phyloP scores from a whole-genome alignment of 108 stramenopile genomes.

The Nitzschia sp. region DNA sequence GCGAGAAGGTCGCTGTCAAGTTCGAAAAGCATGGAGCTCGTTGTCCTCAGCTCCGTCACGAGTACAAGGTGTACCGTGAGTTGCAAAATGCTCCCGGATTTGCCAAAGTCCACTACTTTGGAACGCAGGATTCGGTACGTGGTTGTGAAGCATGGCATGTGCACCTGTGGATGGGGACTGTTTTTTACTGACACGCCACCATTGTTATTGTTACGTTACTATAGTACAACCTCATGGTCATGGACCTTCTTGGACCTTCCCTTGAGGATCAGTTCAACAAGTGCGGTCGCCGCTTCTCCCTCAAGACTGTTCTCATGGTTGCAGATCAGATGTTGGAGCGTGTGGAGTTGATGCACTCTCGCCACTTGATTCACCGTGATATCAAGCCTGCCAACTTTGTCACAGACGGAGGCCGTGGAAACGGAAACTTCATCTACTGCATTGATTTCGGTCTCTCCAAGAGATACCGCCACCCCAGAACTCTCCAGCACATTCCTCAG shows the following conservation, averaged over 20 bases:
- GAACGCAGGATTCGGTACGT: slow-evolving; percentile 82
- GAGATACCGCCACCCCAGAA: slow-evolving; percentile 96
- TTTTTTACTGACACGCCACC: no score
- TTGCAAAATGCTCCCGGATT: slow-evolving; percentile 94
- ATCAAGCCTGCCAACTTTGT: slow-evolving; percentile 99
- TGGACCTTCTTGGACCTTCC: slow-evolving; percentile 97
- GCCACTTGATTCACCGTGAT: slow-evolving; percentile 95
- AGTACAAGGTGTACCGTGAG: slow-evolving; percentile 99
- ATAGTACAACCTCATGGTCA: slow-evolving; percentile 97
- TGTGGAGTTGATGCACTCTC: slow-evolving; percentile 96
- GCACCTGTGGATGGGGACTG: no score
- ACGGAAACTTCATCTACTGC: slow-evolving; percentile 91
- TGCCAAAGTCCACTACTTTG: slow-evolving; percentile 97
- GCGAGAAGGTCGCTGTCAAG: slow-evolving; percentile 86
- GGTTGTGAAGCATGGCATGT: no score
- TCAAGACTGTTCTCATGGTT: slow-evolving; percentile 95
- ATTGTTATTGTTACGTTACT: background rate
- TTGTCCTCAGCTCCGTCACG: slow-evolving; percentile 98
- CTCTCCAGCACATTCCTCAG: slow-evolving; percentile 97
- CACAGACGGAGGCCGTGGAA: slow-evolving; percentile 76
- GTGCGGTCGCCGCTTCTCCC: slow-evolving; percentile 92
- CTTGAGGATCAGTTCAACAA: slow-evolving; percentile 99
- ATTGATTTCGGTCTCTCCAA: slow-evolving; percentile 98
- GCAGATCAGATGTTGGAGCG: slow-evolving; percentile 98
- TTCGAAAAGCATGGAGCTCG: slow-evolving; percentile 88